These are phyloP conservation scores for Blepharisma undulans DNA, from an alignment of 169 alveolate species.

Conservation along the genomic window DNA sequence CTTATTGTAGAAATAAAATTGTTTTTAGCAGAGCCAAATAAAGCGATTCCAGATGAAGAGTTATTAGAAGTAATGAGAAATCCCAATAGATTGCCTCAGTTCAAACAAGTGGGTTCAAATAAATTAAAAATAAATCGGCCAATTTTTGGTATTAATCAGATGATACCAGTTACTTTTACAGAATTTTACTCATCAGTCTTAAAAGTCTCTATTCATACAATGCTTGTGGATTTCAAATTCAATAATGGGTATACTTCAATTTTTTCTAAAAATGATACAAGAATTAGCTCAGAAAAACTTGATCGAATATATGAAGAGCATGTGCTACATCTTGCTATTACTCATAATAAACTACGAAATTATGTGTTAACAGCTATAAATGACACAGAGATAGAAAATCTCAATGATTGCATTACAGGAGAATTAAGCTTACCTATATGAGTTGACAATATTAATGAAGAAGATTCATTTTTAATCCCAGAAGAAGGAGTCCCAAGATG, in stretches of 20 bases:
- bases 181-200: background rate
- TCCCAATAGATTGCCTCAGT: background rate
- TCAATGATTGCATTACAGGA: background rate
- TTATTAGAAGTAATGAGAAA: background rate
- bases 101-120: background rate
- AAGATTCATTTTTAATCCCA: background rate
- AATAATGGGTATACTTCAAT: constrained; percentile 50
- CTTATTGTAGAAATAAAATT: background rate
- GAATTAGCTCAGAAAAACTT: background rate
- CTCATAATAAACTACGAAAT: background rate
- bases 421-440: background rate
- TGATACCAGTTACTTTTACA: background rate
- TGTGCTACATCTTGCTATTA: background rate
- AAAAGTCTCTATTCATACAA: background rate
- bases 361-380: background rate
- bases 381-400: background rate
- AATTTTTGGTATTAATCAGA: background rate
- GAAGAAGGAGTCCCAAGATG: background rate
- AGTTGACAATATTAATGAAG: background rate
- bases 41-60: background rate
- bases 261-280: background rate
- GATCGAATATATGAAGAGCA: background rate
- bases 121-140: background rate
- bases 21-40: background rate
- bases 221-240: constrained; percentile 10